A percentile compares a stretch with the other conserved stretches of the same genome.
Conservation (phyloP, 2,329 filamentous ascomycete species). For the Tetracladium maxilliforme region DNA sequence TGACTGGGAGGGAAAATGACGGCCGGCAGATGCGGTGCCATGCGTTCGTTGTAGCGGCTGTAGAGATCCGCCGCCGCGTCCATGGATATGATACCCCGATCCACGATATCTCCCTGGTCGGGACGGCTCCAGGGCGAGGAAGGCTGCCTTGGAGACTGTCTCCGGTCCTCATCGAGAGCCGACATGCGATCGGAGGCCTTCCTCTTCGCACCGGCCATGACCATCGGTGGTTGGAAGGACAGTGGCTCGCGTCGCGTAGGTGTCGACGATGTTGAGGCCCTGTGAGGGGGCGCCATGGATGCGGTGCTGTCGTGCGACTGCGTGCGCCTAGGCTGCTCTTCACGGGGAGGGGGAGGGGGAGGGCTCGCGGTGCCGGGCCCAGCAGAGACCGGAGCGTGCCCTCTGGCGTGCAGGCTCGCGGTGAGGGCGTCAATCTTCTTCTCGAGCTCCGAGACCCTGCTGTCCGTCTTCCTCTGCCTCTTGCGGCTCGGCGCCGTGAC, state of each 20-base stretch:
- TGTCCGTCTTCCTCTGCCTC: slow-evolving; percentile 26
- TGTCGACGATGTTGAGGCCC: background rate
- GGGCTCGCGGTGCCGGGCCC: background rate
- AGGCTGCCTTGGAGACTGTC: slow-evolving; percentile 3
- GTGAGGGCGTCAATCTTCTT: slow-evolving; percentile 24
- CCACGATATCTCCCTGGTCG: slow-evolving; percentile 28
- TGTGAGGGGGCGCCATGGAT: background rate
- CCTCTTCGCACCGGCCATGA: slow-evolving; percentile 16
- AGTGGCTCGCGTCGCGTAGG: background rate
- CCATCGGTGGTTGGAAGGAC: slow-evolving; percentile 10
- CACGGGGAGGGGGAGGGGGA: background rate
- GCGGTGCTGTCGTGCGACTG: background rate
- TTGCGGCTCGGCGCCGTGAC: slow-evolving; percentile 23
- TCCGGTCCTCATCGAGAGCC: slow-evolving; percentile 1
- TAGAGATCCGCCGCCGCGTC: slow-evolving; percentile 40
- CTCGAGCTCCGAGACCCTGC: slow-evolving; percentile 25
- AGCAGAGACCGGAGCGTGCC: slow-evolving; percentile 5
- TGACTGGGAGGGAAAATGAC: slow-evolving; percentile 42
- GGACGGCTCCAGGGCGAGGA: slow-evolving; percentile 5
- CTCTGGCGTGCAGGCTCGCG: slow-evolving; percentile 16
- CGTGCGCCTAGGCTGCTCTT: background rate
- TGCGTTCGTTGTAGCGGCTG: slow-evolving; percentile 39
- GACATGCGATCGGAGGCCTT: slow-evolving; percentile 6
- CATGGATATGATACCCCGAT: slow-evolving; percentile 41
- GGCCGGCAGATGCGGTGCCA: slow-evolving; percentile 45